Evolutionary conservation across 1,284 basidiomycete species (phyloP).

Genomic region (Athelia sp.): DNA sequence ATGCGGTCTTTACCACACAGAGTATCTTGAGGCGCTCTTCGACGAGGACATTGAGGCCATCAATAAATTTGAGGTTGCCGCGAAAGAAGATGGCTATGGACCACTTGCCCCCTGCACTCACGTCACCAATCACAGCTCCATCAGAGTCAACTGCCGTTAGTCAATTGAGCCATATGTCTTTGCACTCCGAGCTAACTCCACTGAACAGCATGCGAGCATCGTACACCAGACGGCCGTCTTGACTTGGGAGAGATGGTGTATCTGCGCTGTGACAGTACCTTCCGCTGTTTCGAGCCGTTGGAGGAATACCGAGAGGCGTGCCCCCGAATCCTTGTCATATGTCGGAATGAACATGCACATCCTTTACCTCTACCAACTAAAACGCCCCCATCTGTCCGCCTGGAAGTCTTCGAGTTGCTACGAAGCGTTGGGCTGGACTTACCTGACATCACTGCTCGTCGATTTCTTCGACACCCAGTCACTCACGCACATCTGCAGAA

Average conservation of each 20-base stretch:
- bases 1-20: slow-evolving; percentile 11
- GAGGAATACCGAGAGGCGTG: slow-evolving; percentile 9
- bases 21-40: slow-evolving; percentile 19
- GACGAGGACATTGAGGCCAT: slow-evolving; percentile 14
- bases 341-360: slow-evolving; percentile 10
- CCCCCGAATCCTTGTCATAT: slow-evolving; percentile 11
- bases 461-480: slow-evolving; percentile 16
- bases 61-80: slow-evolving; percentile 12
- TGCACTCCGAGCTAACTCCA: too few relatives aligned
- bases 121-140: slow-evolving; percentile 6
- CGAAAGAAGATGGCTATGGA: slow-evolving; percentile 11
- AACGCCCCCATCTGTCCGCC: slow-evolving; percentile 8
- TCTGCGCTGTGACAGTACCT: slow-evolving; percentile 8
- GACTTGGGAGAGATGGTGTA: slow-evolving; percentile 3
- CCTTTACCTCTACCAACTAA: slow-evolving; percentile 14
- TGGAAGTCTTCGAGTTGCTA: slow-evolving; percentile 6
- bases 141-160: slow-evolving; percentile 13
- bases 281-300: slow-evolving; percentile 11
- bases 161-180: too few relatives aligned
- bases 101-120: slow-evolving; percentile 11
- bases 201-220: slow-evolving; percentile 13
- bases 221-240: slow-evolving; percentile 1
- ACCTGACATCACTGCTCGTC: slow-evolving; percentile 16
- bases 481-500: slow-evolving; percentile 9
- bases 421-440: slow-evolving; percentile 11